Evolutionary conservation across 768 basidiomycete species (phyloP).

Genomic region (Scleroderma bovista): DNA sequence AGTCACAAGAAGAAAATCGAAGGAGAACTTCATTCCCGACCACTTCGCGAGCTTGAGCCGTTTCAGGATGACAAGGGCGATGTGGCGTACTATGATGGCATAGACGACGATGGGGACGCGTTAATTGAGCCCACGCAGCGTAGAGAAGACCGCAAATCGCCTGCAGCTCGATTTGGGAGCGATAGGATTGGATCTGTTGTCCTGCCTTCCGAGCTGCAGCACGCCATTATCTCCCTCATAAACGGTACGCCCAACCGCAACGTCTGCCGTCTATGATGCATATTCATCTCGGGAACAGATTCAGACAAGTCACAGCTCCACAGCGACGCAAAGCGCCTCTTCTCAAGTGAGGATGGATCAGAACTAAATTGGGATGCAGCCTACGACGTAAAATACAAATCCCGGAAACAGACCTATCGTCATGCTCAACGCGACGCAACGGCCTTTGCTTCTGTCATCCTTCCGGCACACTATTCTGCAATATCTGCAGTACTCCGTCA

Average conservation of each 20-base stretch:
- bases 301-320: conserved; percentile 61
- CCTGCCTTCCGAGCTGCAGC: conserved; percentile 66
- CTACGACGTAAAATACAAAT: conserved; percentile 57
- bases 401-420: conserved; percentile 47
- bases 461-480: conserved; percentile 82
- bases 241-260: conserved; percentile 38
- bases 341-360: conserved; percentile 34
- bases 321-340: conserved; percentile 68
- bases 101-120: conserved; percentile 28
- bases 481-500: conserved; percentile 72
- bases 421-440: conserved; percentile 70
- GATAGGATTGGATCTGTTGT: conserved; percentile 64
- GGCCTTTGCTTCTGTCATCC: conserved; percentile 80
- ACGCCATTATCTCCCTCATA: conserved; percentile 62
- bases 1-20: conserved; percentile 30
- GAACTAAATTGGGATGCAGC: conserved; percentile 47
- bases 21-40: conserved; percentile 13
- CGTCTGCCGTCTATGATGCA: conserved; percentile 3
- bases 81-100: conserved; percentile 24
- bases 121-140: conserved; percentile 19
- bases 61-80: conserved; percentile 33
- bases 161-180: conserved; percentile 79
- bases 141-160: conserved; percentile 55
- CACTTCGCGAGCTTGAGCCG: conserved; percentile 52
- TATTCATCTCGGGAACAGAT: conserved; percentile 32